Base-by-base conservation (phyloP, 2,329 filamentous ascomycete genomes). In the Penicillium sp. region DNA sequence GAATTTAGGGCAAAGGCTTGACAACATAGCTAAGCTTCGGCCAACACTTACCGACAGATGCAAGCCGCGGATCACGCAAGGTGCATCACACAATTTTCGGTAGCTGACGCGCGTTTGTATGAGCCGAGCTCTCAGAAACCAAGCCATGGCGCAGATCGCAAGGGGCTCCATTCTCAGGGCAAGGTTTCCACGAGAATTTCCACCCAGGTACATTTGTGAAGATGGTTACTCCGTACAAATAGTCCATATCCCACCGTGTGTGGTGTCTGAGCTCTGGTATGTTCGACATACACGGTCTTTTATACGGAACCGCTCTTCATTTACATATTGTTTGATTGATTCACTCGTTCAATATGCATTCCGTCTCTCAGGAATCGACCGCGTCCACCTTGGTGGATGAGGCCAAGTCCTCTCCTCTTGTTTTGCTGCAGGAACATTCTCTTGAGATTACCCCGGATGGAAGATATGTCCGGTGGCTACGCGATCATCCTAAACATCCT, bases 381-480 rank as follows among this genome's bases (percentile, higher is more conserved):
- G 42, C 43, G 31, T 38, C 40, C 10, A 44, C 40, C 7, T 38
- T 32, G 11, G 39, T 51, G 11, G 51, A 56, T 16, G 56, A 65
- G 31, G 43, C 51, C 22, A 61, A 58, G 43, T 27, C 52, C 16
- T 59, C 53, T 3, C 18, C 58, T 21, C 49, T 56, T 5, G 53
- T 60, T 9, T 56, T 65, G 43, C 53, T 71, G 32, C 57, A 55
- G 43, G 54, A 67, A 18, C 60, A 66, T 44, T 54, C 57, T 24
- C 67, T 72, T 31, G 67, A 69, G 50, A 31, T 71, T 14, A 67
- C 70, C 27, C 49, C 65, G 0, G 68, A 72, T 56, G 67, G 66
- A 1, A 57, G 59, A 45, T 67, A 65, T 49, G 64, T 72, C 38
- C 67, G 68, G 54, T 72, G 69, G 69, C 54, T 57, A 9, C 54